A percentile compares a stretch with the other conserved stretches of the same genome.
These are phyloP conservation scores for Chalaropsis ovoidea DNA, from an alignment of 2,329 filamentous ascomycete genomes.

Conservation along the genomic window DNA sequence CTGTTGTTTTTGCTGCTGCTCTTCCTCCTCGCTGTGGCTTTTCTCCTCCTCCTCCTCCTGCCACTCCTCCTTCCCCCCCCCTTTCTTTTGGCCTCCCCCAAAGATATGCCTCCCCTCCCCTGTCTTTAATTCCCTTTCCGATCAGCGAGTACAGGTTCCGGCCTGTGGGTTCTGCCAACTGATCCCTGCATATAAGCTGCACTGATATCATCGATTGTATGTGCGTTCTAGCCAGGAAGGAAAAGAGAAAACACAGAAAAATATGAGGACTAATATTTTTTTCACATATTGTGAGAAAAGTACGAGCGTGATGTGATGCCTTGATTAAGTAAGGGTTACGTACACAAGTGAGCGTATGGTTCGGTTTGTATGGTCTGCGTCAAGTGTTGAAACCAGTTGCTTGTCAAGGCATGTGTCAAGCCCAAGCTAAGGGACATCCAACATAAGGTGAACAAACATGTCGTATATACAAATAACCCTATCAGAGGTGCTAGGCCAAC, in stretches of 20 bases:
- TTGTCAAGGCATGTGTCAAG: constrained; percentile 10
- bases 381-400: neutral
- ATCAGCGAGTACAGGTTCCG: neutral
- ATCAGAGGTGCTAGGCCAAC: fast-evolving
- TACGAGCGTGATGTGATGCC: no score
- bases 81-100: neutral
- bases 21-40: neutral
- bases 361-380: neutral
- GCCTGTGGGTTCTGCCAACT: constrained; percentile 1
- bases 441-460: neutral
- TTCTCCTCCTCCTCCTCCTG: neutral
- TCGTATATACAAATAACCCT: neutral
- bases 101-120: neutral
- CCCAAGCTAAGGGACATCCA: neutral
- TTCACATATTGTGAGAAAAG: neutral
- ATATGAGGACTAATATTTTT: neutral
- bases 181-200: constrained; percentile 1
- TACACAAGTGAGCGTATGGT: neutral
- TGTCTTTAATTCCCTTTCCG: constrained; percentile 6
- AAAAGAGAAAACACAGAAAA: neutral
- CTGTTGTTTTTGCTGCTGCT: neutral
- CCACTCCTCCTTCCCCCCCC: neutral
- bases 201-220: constrained; percentile 10
- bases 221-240: neutral
- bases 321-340: constrained; percentile 5